Conservation (phyloP, 495 filamentous ascomycete species). For the Neurospora tetrasperma region DNA sequence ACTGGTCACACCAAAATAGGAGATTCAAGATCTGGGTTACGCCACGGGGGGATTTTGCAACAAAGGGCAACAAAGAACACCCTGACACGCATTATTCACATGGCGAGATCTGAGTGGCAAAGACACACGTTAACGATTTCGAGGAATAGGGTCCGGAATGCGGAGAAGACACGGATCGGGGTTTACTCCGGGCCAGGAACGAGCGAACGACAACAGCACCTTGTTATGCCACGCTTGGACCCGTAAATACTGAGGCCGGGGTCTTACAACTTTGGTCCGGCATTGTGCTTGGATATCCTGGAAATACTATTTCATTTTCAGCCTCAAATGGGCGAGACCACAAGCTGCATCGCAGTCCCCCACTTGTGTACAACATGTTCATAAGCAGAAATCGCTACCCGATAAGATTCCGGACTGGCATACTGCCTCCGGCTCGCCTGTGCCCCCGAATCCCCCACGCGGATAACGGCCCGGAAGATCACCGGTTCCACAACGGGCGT, state of each 20-base stretch:
- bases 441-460: not conserved
- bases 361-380: not conserved
- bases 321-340: not conserved
- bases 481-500: not conserved
- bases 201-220: not conserved
- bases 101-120: not conserved
- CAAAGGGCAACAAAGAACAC: not conserved
- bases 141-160: not conserved
- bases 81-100: not conserved
- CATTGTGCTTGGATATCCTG: not conserved
- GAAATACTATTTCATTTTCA: not conserved
- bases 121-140: not conserved
- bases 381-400: too few relatives aligned
- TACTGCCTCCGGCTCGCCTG: not conserved
- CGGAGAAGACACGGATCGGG: not conserved
- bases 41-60: not conserved
- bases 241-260: not conserved
- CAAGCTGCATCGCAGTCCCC: not conserved
- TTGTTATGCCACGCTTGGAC: not conserved
- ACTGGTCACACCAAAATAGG: not conserved
- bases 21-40: not conserved
- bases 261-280: not conserved
- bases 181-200: not conserved
- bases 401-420: not conserved
- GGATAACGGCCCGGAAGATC: not conserved